Conservation (phyloP, 805 yeast species). For the Soucietia sequanensis region DNA sequence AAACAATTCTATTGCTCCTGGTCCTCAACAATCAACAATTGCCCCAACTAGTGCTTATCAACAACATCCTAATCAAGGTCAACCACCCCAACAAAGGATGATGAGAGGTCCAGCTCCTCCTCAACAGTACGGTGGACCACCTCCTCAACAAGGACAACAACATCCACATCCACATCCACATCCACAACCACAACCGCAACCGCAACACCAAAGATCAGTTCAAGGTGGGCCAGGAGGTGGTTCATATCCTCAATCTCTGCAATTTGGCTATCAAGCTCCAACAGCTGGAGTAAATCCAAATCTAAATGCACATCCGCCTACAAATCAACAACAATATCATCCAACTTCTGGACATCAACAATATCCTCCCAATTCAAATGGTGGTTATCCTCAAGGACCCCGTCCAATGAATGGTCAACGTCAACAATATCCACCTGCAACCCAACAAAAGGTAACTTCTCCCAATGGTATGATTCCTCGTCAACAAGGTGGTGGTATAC, state of each 20-base stretch:
- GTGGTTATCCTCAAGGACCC: constrained; percentile 2
- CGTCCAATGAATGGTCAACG: constrained; percentile 2
- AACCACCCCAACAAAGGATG: too few relatives aligned
- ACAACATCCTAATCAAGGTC: constrained; percentile 4
- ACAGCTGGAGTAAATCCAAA: too few relatives aligned
- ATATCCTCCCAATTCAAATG: background rate
- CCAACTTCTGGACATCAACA: constrained; percentile 4
- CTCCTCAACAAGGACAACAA: constrained; percentile 1
- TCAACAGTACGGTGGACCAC: constrained; percentile 5
- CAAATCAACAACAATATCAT: constrained; percentile 11
- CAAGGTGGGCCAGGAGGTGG: constrained; percentile 1
- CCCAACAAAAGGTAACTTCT: constrained; percentile 1
- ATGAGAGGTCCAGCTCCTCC: constrained; percentile 13
- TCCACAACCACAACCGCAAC: constrained; percentile 7
- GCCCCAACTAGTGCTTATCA: constrained; percentile 4
- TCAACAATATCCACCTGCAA: background rate
- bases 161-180: constrained; percentile 1
- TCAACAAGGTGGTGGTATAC: background rate
- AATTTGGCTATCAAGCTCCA: constrained; percentile 12
- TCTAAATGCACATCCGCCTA: constrained; percentile 7
- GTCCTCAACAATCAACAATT: constrained; percentile 4
- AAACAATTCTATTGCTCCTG: constrained; percentile 4
- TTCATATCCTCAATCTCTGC: constrained; percentile 11
- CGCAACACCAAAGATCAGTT: too few relatives aligned
- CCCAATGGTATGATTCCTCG: constrained; percentile 4